Percentiles rank a stretch among this genome's conserved stretches.
Evolutionary conservation across 768 basidiomycete species (phyloP).

Genomic region (Rhodotorula sphaerocarpa): DNA sequence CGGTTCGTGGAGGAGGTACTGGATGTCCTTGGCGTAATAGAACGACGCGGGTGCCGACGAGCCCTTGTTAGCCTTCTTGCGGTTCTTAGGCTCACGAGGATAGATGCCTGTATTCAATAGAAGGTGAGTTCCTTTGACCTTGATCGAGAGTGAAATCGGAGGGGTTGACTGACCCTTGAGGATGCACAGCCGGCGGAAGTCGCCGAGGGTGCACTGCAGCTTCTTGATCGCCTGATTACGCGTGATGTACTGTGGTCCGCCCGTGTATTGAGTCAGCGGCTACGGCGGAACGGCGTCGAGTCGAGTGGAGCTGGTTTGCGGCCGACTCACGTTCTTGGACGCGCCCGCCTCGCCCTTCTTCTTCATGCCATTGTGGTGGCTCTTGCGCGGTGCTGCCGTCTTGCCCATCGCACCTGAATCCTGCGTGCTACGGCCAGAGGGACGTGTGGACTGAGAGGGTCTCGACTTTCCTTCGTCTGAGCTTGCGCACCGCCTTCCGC

Average conservation of each 20-base stretch:
- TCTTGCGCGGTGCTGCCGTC: not conserved
- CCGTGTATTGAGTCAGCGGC: not conserved
- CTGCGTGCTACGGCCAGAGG: not conserved
- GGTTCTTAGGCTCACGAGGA: constrained; percentile 85
- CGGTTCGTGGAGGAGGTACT: constrained; percentile 93
- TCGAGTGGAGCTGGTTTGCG: not conserved
- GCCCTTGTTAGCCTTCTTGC: constrained; percentile 92
- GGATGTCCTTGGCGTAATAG: constrained; percentile 97
- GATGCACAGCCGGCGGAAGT: constrained; percentile 93
- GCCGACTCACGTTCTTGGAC: constrained; percentile 55
- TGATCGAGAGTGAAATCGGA: constrained; percentile 7
- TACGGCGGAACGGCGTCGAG: not conserved
- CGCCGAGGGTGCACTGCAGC: constrained; percentile 89
- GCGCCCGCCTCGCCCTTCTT: constrained; percentile 81
- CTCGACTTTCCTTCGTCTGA: too few relatives aligned
- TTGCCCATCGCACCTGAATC: constrained; percentile 21
- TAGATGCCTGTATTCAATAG: constrained; percentile 64
- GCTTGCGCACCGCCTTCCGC: too few relatives aligned
- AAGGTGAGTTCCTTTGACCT: not conserved
- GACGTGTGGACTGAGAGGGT: not conserved
- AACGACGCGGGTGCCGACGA: constrained; percentile 94
- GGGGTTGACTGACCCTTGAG: constrained; percentile 65
- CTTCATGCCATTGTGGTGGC: constrained; percentile 34
- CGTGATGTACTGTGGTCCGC: constrained; percentile 52
- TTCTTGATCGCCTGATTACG: constrained; percentile 86